phyloP scores from a whole-genome alignment of 192 early-diverging fungal genomes.

The Radiomyces spectabilis region DNA sequence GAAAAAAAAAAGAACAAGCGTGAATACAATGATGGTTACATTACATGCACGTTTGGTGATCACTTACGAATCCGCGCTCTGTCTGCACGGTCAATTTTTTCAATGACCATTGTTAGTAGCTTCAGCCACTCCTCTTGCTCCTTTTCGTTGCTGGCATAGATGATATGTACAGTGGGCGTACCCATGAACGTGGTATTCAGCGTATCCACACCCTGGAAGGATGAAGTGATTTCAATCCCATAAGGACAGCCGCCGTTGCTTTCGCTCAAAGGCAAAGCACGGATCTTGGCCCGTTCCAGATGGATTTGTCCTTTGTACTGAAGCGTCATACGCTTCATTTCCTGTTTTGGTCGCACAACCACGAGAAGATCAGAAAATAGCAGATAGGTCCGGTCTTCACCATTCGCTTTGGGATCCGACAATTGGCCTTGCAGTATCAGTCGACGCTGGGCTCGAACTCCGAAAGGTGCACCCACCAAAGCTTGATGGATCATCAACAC shows the following conservation, averaged over 20 bases:
- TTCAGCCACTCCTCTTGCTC: constrained; percentile 18
- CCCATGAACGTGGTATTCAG: constrained; percentile 8
- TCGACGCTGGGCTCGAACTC: constrained; percentile 12
- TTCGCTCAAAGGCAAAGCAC: constrained; percentile 3
- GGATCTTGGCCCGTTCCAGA: constrained; percentile 7
- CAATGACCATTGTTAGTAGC: constrained; percentile 10
- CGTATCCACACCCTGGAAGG: constrained; percentile 8
- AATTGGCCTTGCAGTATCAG: constrained; percentile 15
- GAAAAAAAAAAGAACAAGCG: too few relatives aligned
- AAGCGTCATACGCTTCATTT: constrained; percentile 5
- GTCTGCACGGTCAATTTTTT: too few relatives aligned
- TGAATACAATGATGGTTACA: too few relatives aligned
- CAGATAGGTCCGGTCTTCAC: constrained; percentile 13
- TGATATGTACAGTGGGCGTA: constrained; percentile 1
- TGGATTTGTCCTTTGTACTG: constrained; percentile 19
- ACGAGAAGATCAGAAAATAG: constrained; percentile 19
- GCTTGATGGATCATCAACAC: constrained; percentile 16
- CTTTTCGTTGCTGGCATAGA: constrained; percentile 5
- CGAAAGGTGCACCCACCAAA: constrained; percentile 15
- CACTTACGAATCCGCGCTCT: too few relatives aligned
- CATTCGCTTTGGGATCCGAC: constrained; percentile 5
- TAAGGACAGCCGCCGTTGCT: constrained; percentile 2
- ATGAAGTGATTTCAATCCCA: constrained; percentile 13
- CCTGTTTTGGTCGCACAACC: constrained; percentile 13
- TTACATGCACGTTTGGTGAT: too few relatives aligned